phyloP scores from a whole-genome alignment of 2,329 filamentous ascomycete genomes.

The Sordariomycetes sp. region DNA sequence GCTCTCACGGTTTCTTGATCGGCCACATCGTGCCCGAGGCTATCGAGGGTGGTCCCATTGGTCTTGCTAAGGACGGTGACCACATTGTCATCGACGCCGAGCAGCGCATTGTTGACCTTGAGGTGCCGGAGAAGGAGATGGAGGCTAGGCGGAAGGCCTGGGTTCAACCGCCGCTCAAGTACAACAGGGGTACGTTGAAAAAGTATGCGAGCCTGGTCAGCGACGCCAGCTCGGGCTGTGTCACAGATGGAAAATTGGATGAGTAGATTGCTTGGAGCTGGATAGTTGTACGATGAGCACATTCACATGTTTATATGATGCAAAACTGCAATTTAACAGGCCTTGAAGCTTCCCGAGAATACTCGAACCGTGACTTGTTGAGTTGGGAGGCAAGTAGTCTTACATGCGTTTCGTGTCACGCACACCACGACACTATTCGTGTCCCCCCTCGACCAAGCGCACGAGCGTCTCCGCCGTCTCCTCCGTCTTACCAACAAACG shows the following conservation, averaged over 20 bases:
- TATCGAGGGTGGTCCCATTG: conserved; percentile 80
- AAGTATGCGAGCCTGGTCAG: conserved; percentile 86
- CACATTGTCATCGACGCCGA: conserved; percentile 79
- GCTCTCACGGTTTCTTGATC: conserved; percentile 86
- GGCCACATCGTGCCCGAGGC: conserved; percentile 91
- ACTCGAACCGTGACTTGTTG: no score
- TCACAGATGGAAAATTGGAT: conserved; percentile 53
- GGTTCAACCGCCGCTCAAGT: conserved; percentile 61
- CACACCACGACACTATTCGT: no score
- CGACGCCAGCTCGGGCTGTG: conserved; percentile 84
- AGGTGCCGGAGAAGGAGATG: conserved; percentile 63
- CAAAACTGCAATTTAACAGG: no score
- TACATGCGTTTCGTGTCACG: no score
- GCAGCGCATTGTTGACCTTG: conserved; percentile 60
- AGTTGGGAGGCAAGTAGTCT: no score
- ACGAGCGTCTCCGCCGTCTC: no score
- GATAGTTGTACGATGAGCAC: no score
- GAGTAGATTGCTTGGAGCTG: no score
- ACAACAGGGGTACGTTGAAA: conserved; percentile 75
- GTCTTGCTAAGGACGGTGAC: conserved; percentile 72
- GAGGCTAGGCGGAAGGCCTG: conserved; percentile 53
- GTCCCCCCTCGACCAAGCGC: no score
- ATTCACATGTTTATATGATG: no score
- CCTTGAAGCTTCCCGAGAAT: no score
- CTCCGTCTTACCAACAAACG: not conserved